Evolutionary conservation across 1,284 basidiomycete genomes (phyloP).

Genomic region (Golubevia sp.): DNA sequence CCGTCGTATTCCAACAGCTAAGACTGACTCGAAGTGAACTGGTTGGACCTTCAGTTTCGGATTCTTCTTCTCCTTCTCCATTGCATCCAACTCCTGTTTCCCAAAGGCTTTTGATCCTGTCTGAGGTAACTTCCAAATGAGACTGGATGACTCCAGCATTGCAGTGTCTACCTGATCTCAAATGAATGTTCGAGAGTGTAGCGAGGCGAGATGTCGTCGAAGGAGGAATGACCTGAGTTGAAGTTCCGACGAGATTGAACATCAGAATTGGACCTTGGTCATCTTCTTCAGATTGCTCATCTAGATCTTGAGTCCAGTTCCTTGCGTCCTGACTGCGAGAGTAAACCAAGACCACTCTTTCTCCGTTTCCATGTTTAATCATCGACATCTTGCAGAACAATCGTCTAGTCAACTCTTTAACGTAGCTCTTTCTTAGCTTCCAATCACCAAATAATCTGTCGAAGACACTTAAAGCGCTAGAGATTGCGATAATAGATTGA

Average conservation of each 20-base stretch:
- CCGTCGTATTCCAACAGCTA: conserved; percentile 26
- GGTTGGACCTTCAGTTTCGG: neutral
- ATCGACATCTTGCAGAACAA: conserved; percentile 10
- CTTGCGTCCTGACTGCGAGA: neutral
- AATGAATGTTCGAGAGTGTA: conserved; percentile 34
- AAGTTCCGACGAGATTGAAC: conserved; percentile 24
- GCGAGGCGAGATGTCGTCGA: conserved; percentile 34
- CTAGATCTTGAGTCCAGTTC: neutral
- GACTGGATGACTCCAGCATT: conserved; percentile 33
- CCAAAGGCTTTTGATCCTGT: conserved; percentile 24
- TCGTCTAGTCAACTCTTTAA: conserved; percentile 12
- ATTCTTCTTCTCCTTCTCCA: neutral
- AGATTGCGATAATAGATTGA: conserved; percentile 31
- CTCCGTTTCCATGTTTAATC: conserved; percentile 24
- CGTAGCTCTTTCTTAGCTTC: conserved; percentile 11
- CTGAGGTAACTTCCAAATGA: conserved; percentile 18
- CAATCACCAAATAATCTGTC: conserved; percentile 15
- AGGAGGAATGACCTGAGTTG: conserved; percentile 21
- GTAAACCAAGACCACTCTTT: conserved; percentile 16
- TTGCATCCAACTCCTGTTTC: conserved; percentile 31
- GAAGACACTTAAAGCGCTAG: conserved; percentile 19
- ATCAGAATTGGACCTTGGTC: conserved; percentile 32
- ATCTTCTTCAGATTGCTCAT: neutral
- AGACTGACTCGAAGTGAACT: conserved; percentile 24
- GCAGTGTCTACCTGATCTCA: conserved; percentile 40